Percentiles rank a stretch among this genome's conserved stretches.
These are phyloP conservation scores for Cystobasidium onofrii DNA, from an alignment of 768 basidiomycete species.

Conservation along the genomic window DNA sequence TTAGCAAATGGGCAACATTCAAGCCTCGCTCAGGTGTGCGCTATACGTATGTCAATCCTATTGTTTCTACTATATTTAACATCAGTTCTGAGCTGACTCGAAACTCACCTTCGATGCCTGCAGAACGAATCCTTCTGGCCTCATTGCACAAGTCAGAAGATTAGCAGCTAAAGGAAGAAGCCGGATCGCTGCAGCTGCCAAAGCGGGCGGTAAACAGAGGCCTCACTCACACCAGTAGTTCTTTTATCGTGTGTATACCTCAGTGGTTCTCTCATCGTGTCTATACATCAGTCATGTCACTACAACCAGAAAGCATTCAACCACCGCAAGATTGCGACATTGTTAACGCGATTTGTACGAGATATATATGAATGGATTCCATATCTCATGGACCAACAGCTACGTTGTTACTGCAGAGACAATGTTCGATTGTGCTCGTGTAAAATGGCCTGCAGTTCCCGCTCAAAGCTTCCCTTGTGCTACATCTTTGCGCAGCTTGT, in stretches of 20 bases:
- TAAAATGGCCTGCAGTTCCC: no score
- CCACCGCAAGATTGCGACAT: no score
- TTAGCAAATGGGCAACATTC: background rate
- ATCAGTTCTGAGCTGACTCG: no score
- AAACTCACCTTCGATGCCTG: background rate
- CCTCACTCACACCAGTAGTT: background rate
- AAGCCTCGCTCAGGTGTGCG: background rate
- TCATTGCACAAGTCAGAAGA: background rate
- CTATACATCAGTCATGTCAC: background rate
- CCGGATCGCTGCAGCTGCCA: background rate
- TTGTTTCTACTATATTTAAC: no score
- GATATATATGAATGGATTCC: no score
- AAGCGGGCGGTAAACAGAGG: background rate
- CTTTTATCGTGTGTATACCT: no score
- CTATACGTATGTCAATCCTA: background rate
- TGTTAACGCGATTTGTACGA: no score
- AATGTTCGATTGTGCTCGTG: no score
- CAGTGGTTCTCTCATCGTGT: no score
- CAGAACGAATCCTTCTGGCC: background rate
- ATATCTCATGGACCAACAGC: no score
- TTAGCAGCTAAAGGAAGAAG: background rate
- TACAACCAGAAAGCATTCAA: no score
- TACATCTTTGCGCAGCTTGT: slow-evolving; percentile 13
- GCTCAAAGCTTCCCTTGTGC: slow-evolving; percentile 13
- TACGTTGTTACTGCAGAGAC: no score